Conservation (phyloP, 495 filamentous ascomycete genomes). For the Pyrenopolyporus hunteri region DNA sequence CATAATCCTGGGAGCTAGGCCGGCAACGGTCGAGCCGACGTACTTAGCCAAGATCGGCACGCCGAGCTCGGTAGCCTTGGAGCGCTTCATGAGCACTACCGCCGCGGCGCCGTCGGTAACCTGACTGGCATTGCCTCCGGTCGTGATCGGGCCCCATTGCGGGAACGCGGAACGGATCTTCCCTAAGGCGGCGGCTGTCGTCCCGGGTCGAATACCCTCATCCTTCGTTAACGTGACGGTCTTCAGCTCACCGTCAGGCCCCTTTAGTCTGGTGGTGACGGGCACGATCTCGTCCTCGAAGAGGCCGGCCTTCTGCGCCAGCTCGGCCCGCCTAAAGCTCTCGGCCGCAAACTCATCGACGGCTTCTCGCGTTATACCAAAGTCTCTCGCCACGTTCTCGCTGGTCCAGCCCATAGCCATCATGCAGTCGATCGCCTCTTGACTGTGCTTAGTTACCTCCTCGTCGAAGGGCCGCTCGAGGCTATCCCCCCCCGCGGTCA, state of each 20-base stretch:
- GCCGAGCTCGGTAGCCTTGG: constrained; percentile 81
- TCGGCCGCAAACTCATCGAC: constrained; percentile 89
- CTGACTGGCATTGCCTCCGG: constrained; percentile 94
- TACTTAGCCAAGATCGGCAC: constrained; percentile 96
- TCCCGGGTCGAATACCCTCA: constrained; percentile 88
- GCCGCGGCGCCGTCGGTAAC: constrained; percentile 95
- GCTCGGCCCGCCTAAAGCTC: constrained; percentile 84
- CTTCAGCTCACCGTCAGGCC: constrained; percentile 78
- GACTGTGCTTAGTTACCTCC: constrained; percentile 69
- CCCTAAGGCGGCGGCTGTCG: constrained; percentile 76
- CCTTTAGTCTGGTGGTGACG: constrained; percentile 79
- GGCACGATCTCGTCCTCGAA: constrained; percentile 95
- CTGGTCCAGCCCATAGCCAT: constrained; percentile 97
- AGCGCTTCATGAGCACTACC: constrained; percentile 91
- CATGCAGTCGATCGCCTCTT: constrained; percentile 84
- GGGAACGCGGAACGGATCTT: constrained; percentile 95
- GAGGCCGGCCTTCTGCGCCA: constrained; percentile 89
- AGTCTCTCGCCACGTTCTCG: constrained; percentile 94
- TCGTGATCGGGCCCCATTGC: constrained; percentile 83
- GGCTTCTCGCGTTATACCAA: constrained; percentile 75
- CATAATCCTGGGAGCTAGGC: constrained; percentile 92
- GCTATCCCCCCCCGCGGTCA: constrained; percentile 74
- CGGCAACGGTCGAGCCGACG: constrained; percentile 87
- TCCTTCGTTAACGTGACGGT: constrained; percentile 80
- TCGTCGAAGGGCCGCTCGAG: constrained; percentile 77